Evolutionary conservation across 306 rosid species (phyloP).

Genomic region (Inga oerstediana): DNA sequence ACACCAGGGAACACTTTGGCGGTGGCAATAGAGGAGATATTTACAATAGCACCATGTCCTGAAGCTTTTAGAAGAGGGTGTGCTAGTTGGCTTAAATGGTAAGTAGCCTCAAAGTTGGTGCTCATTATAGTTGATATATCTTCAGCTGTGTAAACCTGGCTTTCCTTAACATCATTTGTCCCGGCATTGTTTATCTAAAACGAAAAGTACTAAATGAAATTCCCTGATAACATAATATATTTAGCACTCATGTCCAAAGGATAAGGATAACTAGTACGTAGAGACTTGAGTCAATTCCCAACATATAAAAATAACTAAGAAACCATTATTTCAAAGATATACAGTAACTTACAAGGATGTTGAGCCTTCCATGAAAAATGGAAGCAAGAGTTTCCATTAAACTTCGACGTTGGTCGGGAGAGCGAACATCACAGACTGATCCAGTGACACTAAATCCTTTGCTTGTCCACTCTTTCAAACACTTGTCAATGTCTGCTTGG

Average conservation of each 20-base stretch:
- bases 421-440: slow-evolving; percentile 27
- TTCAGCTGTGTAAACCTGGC: neutral
- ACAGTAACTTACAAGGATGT: slow-evolving; percentile 27
- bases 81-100: neutral
- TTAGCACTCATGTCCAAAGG: neutral
- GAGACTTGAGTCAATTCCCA: neutral
- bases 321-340: neutral
- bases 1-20: neutral
- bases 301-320: neutral
- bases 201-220: neutral
- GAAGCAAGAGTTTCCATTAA: slow-evolving; percentile 21
- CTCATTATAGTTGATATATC: neutral
- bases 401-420: slow-evolving; percentile 10
- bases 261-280: neutral
- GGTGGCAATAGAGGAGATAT: neutral
- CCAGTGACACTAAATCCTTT: slow-evolving; percentile 32
- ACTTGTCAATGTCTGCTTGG: slow-evolving; percentile 21
- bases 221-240: too few relatives aligned
- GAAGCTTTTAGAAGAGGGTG: neutral
- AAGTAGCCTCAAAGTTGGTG: neutral
- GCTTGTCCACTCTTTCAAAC: slow-evolving; percentile 33
- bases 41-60: neutral
- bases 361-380: slow-evolving; percentile 36
- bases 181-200: neutral
- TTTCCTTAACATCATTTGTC: neutral